phyloP scores from a whole-genome alignment of 2,329 filamentous ascomycete genomes.

The Colletotrichum acutatum region DNA sequence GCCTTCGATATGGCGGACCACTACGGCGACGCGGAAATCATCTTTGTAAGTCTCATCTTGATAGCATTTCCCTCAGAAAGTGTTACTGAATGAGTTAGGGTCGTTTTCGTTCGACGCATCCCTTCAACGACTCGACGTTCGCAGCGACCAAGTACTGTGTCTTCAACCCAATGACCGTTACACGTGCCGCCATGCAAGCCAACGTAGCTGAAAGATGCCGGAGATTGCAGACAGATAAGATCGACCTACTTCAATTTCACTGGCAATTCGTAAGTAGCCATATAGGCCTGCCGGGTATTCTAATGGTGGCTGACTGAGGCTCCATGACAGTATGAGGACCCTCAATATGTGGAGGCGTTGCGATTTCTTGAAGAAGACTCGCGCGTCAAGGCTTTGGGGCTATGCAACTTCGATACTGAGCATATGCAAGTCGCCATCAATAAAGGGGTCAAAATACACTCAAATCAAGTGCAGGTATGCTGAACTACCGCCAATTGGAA shows the following conservation, averaged over 20 bases:
- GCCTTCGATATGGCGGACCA: slow-evolving; percentile 51
- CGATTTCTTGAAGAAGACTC: slow-evolving; percentile 6
- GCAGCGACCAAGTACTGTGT: slow-evolving; percentile 51
- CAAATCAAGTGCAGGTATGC: slow-evolving; percentile 31
- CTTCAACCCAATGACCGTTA: slow-evolving; percentile 44
- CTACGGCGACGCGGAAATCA: slow-evolving; percentile 38
- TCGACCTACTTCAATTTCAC: slow-evolving; percentile 50
- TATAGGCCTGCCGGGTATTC: too few species aligned
- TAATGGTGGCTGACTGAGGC: neutral
- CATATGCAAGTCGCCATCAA: slow-evolving; percentile 1
- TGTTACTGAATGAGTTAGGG: slow-evolving; percentile 40
- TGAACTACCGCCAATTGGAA: neutral
- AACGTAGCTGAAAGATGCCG: slow-evolving; percentile 47
- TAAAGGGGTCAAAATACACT: neutral
- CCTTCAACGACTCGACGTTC: slow-evolving; percentile 39
- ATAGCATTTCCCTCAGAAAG: too few species aligned
- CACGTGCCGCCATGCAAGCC: slow-evolving; percentile 41
- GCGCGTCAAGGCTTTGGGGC: slow-evolving; percentile 1
- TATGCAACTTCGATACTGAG: slow-evolving; percentile 29
- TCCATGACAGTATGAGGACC: slow-evolving; percentile 7
- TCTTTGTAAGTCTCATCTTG: slow-evolving; percentile 38
- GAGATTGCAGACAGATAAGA: slow-evolving; percentile 42
- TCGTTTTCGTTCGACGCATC: slow-evolving; percentile 44
- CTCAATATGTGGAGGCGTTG: slow-evolving; percentile 26
- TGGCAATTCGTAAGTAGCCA: slow-evolving; percentile 46